Percentiles rank a stretch among this genome's conserved stretches.
Evolutionary conservation across 2,329 filamentous ascomycete genomes (phyloP).

Genomic region (Phialemonium atrogriseum): DNA sequence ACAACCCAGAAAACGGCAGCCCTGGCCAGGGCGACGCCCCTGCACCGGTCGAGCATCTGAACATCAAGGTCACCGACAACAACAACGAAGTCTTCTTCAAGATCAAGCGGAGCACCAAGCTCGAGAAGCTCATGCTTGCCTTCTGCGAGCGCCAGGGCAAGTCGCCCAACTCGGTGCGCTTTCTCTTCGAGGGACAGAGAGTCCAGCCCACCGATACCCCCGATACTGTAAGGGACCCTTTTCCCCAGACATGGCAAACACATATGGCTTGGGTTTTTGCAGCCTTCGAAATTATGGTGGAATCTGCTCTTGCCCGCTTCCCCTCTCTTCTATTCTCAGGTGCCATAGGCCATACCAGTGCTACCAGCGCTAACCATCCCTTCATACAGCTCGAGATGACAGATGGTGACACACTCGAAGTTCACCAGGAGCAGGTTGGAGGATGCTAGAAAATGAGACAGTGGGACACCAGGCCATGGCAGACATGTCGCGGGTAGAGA

Average conservation of each 20-base stretch:
- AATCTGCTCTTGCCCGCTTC: not conserved
- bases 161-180: conserved; percentile 73
- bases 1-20: conserved; percentile 42
- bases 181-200: conserved; percentile 91
- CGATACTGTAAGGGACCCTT: conserved; percentile 63
- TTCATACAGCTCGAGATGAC: conserved; percentile 78
- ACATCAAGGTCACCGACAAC: conserved; percentile 99
- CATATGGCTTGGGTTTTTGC: no score
- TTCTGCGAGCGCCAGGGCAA: conserved; percentile 97
- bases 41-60: conserved; percentile 69
- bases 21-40: conserved; percentile 31
- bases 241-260: not conserved
- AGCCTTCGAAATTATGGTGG: no score
- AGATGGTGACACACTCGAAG: conserved; percentile 92
- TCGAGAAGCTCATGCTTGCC: conserved; percentile 97
- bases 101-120: conserved; percentile 92
- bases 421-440: conserved; percentile 97
- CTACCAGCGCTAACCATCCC: conserved; percentile 11
- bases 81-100: conserved; percentile 99
- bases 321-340: not conserved
- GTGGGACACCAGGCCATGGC: no score
- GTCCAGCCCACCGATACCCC: conserved; percentile 86
- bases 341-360: conserved; percentile 2
- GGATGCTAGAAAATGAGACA: conserved; percentile 46
- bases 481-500: no score